A percentile compares a stretch with the other conserved stretches of the same genome.
Conservation (phyloP, 1,284 basidiomycete species). For the Cutaneotrichosporon spelunceum region DNA sequence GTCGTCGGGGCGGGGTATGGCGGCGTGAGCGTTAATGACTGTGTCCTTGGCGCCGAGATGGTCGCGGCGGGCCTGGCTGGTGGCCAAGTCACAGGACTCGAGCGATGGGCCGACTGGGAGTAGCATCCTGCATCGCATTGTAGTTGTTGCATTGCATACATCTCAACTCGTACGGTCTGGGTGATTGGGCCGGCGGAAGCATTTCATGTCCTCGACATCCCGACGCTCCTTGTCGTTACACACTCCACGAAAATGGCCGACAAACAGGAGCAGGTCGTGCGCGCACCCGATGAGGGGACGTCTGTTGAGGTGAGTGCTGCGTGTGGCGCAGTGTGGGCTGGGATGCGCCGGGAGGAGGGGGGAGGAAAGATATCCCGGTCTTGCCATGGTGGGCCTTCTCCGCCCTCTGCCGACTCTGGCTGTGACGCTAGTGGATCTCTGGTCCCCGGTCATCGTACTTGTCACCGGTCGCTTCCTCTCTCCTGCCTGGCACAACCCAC, state of each 20-base stretch:
- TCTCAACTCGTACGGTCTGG: too few relatives aligned
- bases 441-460: too few relatives aligned
- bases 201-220: not conserved
- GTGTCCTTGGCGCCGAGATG: constrained; percentile 66
- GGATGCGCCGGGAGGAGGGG: not conserved
- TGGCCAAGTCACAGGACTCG: constrained; percentile 41
- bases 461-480: not conserved
- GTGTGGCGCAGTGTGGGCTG: not conserved
- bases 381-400: too few relatives aligned
- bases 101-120: constrained; percentile 37
- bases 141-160: not conserved
- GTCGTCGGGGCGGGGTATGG: constrained; percentile 82
- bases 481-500: not conserved
- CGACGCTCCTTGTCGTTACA: not conserved
- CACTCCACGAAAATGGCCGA: constrained; percentile 34
- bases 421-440: too few relatives aligned
- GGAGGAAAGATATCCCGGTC: too few relatives aligned
- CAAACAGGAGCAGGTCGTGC: constrained; percentile 47
- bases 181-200: constrained; percentile 3
- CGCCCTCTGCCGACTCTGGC: too few relatives aligned
- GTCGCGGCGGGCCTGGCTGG: constrained; percentile 37
- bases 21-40: constrained; percentile 88
- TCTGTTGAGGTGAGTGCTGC: constrained; percentile 43
- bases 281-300: constrained; percentile 39
- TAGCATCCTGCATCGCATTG: constrained; percentile 7